Conservation (phyloP, 2,329 filamentous ascomycete genomes). For the Metarhizium humberi region DNA sequence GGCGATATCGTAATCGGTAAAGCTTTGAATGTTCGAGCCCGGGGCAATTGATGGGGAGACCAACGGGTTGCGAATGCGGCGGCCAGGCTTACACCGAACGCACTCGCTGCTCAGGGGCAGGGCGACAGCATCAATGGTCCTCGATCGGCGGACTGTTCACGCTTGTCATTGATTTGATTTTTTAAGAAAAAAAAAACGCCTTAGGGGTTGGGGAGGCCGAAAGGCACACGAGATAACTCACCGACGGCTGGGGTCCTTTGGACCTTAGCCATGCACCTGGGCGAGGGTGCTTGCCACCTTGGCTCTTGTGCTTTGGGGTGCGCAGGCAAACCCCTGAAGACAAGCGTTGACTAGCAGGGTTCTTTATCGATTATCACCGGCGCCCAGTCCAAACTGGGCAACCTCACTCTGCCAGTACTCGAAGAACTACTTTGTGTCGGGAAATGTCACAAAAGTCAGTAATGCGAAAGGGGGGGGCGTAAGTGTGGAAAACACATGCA, state of each 20-base stretch:
- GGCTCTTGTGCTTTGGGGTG: too few species aligned
- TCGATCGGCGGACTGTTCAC: slow-evolving; percentile 1
- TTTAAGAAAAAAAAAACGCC: not conserved
- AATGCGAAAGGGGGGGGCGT: too few species aligned
- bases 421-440: not conserved
- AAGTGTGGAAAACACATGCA: not conserved
- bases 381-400: too few species aligned
- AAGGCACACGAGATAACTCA: not conserved
- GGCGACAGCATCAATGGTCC: slow-evolving; percentile 2
- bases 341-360: slow-evolving; percentile 2
- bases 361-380: slow-evolving; percentile 3
- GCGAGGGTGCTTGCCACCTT: not conserved
- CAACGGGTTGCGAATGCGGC: not conserved
- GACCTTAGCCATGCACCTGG: not conserved
- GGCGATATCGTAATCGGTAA: not conserved
- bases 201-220: not conserved
- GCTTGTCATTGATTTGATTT: not conserved
- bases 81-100: not conserved
- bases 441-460: not conserved
- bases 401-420: not conserved
- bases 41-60: not conserved
- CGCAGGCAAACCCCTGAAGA: slow-evolving; percentile 4
- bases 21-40: not conserved
- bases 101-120: slow-evolving; percentile 4
- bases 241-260: not conserved